A percentile compares a stretch with the other conserved stretches of the same genome.
phyloP scores from a whole-genome alignment of 129 eudicot genomes.

The Helichrysum umbraculigerum region DNA sequence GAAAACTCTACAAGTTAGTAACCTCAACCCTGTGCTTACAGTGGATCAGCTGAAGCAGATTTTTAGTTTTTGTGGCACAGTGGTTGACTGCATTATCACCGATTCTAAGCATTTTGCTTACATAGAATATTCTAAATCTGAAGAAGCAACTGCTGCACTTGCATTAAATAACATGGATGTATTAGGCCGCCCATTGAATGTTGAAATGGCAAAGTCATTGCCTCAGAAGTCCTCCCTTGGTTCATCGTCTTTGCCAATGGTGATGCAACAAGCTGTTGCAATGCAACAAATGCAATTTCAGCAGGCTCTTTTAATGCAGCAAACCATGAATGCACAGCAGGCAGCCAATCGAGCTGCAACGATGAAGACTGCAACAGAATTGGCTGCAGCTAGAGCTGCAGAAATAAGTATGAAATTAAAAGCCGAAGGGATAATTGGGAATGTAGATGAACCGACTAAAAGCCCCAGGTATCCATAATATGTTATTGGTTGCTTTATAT shows the following conservation, averaged over 20 bases:
- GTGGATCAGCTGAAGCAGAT: slow-evolving; percentile 89
- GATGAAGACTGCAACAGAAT: slow-evolving; percentile 90
- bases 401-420: slow-evolving; percentile 86
- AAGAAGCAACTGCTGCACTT: slow-evolving; percentile 90
- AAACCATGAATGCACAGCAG: slow-evolving; percentile 86
- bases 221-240: slow-evolving; percentile 62
- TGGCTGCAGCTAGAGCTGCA: slow-evolving; percentile 98
- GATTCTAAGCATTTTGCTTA: slow-evolving; percentile 93
- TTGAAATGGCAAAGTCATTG: slow-evolving; percentile 95
- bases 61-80: slow-evolving; percentile 85
- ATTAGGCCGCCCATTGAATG: slow-evolving; percentile 92
- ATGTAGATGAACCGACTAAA: slow-evolving; percentile 51
- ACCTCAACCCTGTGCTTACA: slow-evolving; percentile 88
- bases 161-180: slow-evolving; percentile 88
- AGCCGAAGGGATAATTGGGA: slow-evolving; percentile 63
- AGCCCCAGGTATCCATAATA: slow-evolving; percentile 55
- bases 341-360: slow-evolving; percentile 99
- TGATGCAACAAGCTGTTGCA: slow-evolving; percentile 99
- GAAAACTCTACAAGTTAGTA: slow-evolving; percentile 93
- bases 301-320: slow-evolving; percentile 96
- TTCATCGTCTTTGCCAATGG: slow-evolving; percentile 77
- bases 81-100: slow-evolving; percentile 75
- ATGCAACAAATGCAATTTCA: slow-evolving; percentile 99
- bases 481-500: slow-evolving; percentile 4
- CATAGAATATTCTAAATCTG: slow-evolving; percentile 86